Evolutionary conservation across 163 green algal species (phyloP).

Genomic region (Scenedesmus sp.): DNA sequence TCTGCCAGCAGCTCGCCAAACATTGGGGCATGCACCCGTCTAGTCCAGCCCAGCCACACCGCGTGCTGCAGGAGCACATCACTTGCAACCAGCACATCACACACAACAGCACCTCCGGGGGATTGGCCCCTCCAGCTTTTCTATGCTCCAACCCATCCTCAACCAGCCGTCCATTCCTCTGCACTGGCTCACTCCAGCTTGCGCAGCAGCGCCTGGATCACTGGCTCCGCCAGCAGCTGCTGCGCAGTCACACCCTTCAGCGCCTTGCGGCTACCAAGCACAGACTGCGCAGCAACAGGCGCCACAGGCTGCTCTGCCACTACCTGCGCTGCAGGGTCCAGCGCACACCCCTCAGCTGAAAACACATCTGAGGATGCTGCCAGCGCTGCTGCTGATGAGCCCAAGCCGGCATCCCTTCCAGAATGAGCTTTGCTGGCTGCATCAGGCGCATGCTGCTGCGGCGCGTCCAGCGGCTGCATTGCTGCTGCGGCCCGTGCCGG

Average conservation of each 20-base stretch:
- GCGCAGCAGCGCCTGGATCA: slow-evolving; percentile 30
- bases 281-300: slow-evolving; percentile 19
- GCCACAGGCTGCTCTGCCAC: not conserved
- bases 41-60: not conserved
- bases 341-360: not conserved
- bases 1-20: slow-evolving; percentile 24
- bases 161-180: not conserved
- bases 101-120: not conserved
- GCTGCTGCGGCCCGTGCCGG: not conserved
- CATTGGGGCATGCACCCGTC: too few species aligned
- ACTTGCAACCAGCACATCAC: not conserved
- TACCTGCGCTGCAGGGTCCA: slow-evolving; percentile 13
- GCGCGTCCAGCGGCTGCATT: not conserved
- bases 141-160: not conserved
- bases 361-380: not conserved
- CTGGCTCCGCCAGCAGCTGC: slow-evolving; percentile 39
- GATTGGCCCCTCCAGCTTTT: too few species aligned
- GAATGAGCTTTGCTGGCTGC: not conserved
- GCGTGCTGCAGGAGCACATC: not conserved
- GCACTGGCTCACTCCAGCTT: not conserved
- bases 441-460: not conserved
- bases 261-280: slow-evolving; percentile 42
- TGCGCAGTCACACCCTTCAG: slow-evolving; percentile 21
- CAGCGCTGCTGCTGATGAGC: not conserved
- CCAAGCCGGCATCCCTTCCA: too few species aligned